A percentile compares a stretch with the other conserved stretches of the same genome.
Conservation (phyloP, 108 stramenopile species). For the Fistulifera pelliculosa region DNA sequence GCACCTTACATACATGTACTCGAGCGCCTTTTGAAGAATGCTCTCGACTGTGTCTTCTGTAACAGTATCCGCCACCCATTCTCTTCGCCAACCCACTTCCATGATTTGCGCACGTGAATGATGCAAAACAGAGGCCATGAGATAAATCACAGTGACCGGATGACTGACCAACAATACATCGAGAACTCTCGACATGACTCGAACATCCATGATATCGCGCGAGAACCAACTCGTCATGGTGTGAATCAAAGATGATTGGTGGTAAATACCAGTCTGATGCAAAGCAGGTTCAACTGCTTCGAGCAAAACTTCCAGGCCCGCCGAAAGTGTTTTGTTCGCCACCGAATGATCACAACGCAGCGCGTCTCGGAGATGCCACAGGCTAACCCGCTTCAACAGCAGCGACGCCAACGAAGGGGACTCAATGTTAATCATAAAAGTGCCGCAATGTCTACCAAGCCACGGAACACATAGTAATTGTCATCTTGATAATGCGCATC, state of each 20-base stretch:
- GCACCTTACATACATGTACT: too few relatives aligned
- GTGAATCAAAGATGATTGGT: background rate
- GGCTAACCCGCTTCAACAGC: constrained; percentile 16
- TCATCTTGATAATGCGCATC: constrained; percentile 3
- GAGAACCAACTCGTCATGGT: constrained; percentile 90
- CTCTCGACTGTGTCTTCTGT: too few relatives aligned
- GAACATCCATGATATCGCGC: constrained; percentile 71
- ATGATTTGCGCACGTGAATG: too few relatives aligned
- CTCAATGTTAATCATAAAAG: constrained; percentile 37
- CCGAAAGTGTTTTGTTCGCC: background rate
- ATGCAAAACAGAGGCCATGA: too few relatives aligned
- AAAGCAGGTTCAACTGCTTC: background rate
- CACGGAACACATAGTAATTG: constrained; percentile 29
- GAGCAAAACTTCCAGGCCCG: background rate
- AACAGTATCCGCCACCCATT: too few relatives aligned
- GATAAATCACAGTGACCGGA: constrained; percentile 67
- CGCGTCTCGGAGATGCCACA: constrained; percentile 32
- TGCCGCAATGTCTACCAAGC: constrained; percentile 39
- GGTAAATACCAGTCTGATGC: background rate
- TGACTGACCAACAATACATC: constrained; percentile 83
- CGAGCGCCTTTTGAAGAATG: too few relatives aligned
- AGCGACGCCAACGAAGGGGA: constrained; percentile 20
- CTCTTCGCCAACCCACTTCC: too few relatives aligned
- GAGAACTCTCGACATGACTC: constrained; percentile 55
- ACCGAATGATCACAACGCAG: constrained; percentile 7